Evolutionary conservation across 805 yeast genomes (phyloP).

Genomic region (Kregervanrija fluxuum): DNA sequence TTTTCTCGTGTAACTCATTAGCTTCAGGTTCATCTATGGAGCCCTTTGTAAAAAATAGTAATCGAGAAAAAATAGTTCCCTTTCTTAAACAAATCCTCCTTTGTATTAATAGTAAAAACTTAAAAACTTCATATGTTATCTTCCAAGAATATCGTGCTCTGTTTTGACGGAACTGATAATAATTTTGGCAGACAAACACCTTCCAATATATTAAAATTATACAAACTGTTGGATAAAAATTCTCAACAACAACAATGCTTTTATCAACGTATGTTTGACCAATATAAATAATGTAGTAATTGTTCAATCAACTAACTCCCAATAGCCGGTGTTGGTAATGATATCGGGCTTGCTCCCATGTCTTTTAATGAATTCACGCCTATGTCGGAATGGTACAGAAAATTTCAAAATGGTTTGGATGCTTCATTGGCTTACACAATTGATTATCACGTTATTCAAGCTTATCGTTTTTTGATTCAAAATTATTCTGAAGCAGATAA

Average conservation of each 20-base stretch:
- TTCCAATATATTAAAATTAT: constrained; percentile 48
- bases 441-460: constrained; percentile 50
- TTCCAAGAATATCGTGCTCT: constrained; percentile 41
- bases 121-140: background rate
- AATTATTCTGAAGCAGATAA: constrained; percentile 43
- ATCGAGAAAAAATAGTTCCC: no score
- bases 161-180: constrained; percentile 59
- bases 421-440: constrained; percentile 44
- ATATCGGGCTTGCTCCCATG: constrained; percentile 34
- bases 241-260: constrained; percentile 41
- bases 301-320: background rate
- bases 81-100: background rate
- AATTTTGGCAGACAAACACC: constrained; percentile 50
- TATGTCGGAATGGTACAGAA: background rate
- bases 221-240: constrained; percentile 42
- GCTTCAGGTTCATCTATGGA: no score
- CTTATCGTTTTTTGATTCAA: constrained; percentile 45
- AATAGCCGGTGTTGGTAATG: constrained; percentile 53
- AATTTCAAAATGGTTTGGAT: constrained; percentile 13
- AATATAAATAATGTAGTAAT: no score
- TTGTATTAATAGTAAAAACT: background rate
- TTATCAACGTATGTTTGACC: constrained; percentile 41
- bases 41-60: no score
- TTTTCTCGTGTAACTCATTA: no score
- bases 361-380: constrained; percentile 6